phyloP scores from a whole-genome alignment of 2,329 filamentous ascomycete species.

The Macrophomina tecta region DNA sequence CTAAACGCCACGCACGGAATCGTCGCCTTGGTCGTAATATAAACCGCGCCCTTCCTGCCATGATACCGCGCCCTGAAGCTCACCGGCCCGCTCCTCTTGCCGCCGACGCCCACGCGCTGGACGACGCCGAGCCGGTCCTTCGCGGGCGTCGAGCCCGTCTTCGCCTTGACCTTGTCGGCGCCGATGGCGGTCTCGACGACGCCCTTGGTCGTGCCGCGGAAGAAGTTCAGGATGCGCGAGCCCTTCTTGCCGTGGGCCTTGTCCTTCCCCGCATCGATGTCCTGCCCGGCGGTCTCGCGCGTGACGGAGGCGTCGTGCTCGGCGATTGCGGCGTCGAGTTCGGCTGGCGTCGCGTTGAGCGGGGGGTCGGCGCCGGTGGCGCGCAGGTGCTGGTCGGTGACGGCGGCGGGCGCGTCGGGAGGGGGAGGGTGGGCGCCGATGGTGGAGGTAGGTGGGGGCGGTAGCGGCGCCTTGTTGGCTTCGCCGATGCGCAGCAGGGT shows the following conservation, averaged over 20 bases:
- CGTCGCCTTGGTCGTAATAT: slow-evolving; percentile 70
- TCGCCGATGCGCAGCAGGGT: slow-evolving; percentile 84
- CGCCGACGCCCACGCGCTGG: slow-evolving; percentile 54
- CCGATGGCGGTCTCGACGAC: slow-evolving; percentile 74
- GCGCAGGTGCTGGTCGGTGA: slow-evolving; percentile 58
- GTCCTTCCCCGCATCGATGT: slow-evolving; percentile 52
- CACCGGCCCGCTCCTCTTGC: slow-evolving; percentile 67
- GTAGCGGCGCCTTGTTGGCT: slow-evolving; percentile 78
- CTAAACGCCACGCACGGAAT: slow-evolving; percentile 73
- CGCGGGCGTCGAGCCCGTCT: slow-evolving; percentile 63
- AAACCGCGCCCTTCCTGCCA: slow-evolving; percentile 74
- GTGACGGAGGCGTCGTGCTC: slow-evolving; percentile 54
- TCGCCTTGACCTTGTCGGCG: slow-evolving; percentile 74
- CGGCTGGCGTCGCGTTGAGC: slow-evolving; percentile 67
- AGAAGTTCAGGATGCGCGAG: slow-evolving; percentile 64
- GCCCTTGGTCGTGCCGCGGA: slow-evolving; percentile 73
- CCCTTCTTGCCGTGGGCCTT: slow-evolving; percentile 56
- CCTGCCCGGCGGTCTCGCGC: slow-evolving; percentile 58
- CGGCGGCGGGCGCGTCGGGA: slow-evolving; percentile 56
- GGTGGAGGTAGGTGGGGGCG: slow-evolving; percentile 59
- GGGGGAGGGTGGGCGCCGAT: slow-evolving; percentile 43
- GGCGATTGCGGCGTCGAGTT: slow-evolving; percentile 67
- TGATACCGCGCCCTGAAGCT: slow-evolving; percentile 76
- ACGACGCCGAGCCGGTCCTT: slow-evolving; percentile 76
- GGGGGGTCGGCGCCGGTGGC: slow-evolving; percentile 60